A percentile compares a stretch with the other conserved stretches of the same genome.
Conservation (phyloP, 805 yeast genomes). For the Lipomyces oligophaga region DNA sequence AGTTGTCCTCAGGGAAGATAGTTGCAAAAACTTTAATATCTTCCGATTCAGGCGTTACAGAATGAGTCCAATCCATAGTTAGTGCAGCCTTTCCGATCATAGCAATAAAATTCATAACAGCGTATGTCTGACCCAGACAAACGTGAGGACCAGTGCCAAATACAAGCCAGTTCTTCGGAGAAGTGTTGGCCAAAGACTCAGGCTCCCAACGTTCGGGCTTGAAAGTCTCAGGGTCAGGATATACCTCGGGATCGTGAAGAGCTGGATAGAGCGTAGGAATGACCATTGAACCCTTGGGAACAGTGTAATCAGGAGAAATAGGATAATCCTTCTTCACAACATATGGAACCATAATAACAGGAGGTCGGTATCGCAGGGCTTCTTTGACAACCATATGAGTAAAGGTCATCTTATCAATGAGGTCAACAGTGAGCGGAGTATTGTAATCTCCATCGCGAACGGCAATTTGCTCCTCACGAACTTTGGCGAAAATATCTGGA, state of each 20-base stretch:
- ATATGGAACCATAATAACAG: constrained; percentile 97
- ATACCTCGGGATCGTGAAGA: constrained; percentile 94
- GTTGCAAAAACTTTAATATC: constrained; percentile 96
- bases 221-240: constrained; percentile 89
- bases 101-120: constrained; percentile 81
- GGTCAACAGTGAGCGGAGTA: constrained; percentile 57
- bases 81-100: constrained; percentile 87
- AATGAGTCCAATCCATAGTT: constrained; percentile 75
- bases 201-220: constrained; percentile 91
- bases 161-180: constrained; percentile 80
- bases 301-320: constrained; percentile 75
- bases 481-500: constrained; percentile 80
- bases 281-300: constrained; percentile 96
- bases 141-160: constrained; percentile 97
- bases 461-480: constrained; percentile 85
- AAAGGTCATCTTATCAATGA: constrained; percentile 82
- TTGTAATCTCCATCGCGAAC: constrained; percentile 76
- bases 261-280: constrained; percentile 95
- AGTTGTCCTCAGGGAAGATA: constrained; percentile 95
- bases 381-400: constrained; percentile 90
- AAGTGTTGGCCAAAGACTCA: constrained; percentile 66
- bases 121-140: constrained; percentile 93
- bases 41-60: constrained; percentile 79
- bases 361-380: constrained; percentile 91
- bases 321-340: constrained; percentile 85